Evolutionary conservation across 305 asterid species (phyloP).

Genomic region (Salvia sclarea): DNA sequence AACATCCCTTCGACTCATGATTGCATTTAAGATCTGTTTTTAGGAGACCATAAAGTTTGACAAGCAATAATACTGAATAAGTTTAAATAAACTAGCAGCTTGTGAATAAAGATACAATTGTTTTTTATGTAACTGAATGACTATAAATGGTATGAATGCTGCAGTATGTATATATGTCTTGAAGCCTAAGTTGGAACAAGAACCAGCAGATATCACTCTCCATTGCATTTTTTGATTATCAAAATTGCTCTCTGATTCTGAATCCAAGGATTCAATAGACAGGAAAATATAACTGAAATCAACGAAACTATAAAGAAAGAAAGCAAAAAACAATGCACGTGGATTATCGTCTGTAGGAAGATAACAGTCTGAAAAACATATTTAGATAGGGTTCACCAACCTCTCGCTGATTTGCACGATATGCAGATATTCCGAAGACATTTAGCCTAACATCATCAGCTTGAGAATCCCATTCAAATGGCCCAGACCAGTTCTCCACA

Average conservation of each 20-base stretch:
- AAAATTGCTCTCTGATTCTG: too few relatives aligned
- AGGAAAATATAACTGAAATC: conserved; percentile 2
- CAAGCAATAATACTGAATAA: neutral
- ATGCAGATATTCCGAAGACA: conserved; percentile 76
- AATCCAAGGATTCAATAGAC: neutral
- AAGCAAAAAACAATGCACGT: neutral
- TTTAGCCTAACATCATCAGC: conserved; percentile 89
- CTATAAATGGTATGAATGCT: neutral
- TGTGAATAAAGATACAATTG: neutral
- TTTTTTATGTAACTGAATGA: conserved; percentile 12
- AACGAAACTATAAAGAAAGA: neutral
- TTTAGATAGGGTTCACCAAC: conserved; percentile 33
- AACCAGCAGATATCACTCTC: neutral
- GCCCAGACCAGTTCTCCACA: conserved; percentile 67
- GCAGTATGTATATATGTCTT: neutral
- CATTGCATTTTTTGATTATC: too few relatives aligned
- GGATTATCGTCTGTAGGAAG: neutral
- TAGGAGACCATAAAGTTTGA: conserved; percentile 12
- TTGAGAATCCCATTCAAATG: conserved; percentile 76
- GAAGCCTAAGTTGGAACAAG: neutral
- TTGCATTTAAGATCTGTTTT: conserved; percentile 76
- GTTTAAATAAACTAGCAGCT: conserved; percentile 23
- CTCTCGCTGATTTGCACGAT: conserved; percentile 95
- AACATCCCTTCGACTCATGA: conserved; percentile 86
- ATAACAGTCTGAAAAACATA: conserved; percentile 11